Percentiles rank a stretch among this genome's conserved stretches.
These are phyloP conservation scores for Epichloe sylvatica DNA, from an alignment of 2,329 filamentous ascomycete species.

Conservation along the genomic window DNA sequence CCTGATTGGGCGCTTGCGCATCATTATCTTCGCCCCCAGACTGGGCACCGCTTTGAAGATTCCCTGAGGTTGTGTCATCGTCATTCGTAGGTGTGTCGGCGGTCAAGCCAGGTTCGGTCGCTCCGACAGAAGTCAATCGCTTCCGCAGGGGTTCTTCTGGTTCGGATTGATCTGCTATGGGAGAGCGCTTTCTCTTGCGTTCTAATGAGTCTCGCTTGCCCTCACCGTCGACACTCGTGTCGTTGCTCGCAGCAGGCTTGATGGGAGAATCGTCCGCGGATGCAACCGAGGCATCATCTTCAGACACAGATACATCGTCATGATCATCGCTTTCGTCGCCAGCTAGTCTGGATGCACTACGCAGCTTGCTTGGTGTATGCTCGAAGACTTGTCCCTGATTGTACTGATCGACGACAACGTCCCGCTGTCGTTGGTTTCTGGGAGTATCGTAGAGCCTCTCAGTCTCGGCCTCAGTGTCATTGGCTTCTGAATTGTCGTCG, in stretches of 20 bases:
- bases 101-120: conserved; percentile 22
- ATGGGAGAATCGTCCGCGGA: conserved; percentile 24
- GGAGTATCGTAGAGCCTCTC: conserved; percentile 88
- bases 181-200: conserved; percentile 38
- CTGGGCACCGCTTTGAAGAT: conserved; percentile 24
- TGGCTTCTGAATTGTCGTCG: conserved; percentile 28
- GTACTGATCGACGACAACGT: conserved; percentile 45
- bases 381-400: conserved; percentile 42
- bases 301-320: conserved; percentile 28
- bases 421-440: conserved; percentile 47
- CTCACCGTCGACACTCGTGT: conserved; percentile 18
- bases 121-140: conserved; percentile 35
- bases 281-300: conserved; percentile 22
- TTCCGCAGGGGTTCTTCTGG: conserved; percentile 37
- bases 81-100: conserved; percentile 19
- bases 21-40: conserved; percentile 34
- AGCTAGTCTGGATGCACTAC: conserved; percentile 25
- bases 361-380: conserved; percentile 64
- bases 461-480: conserved; percentile 79
- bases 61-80: conserved; percentile 23
- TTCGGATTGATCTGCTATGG: conserved; percentile 29
- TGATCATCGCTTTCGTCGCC: conserved; percentile 23
- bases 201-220: conserved; percentile 21
- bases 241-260: conserved; percentile 17
- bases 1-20: conserved; percentile 15